Evolutionary conservation across 1,139 yeast genomes (phyloP).

Genomic region (Suhomyces terraborum): DNA sequence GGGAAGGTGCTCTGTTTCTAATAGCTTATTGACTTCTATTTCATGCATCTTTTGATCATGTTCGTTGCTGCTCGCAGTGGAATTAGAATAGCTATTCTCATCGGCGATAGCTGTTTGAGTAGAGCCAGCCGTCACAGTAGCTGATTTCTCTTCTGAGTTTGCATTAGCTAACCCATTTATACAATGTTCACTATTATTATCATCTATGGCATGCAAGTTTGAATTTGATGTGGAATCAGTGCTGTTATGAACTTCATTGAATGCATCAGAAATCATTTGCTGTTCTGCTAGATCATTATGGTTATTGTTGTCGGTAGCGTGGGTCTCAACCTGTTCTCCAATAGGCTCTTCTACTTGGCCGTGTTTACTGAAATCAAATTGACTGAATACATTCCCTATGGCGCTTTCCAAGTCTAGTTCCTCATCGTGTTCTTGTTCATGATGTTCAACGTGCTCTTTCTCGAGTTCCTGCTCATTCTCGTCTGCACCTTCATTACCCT

Average conservation of each 20-base stretch:
- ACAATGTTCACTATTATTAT: neutral
- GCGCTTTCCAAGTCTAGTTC: constrained; percentile 33
- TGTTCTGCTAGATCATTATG: neutral
- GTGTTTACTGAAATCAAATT: constrained; percentile 24
- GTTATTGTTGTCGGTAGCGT: neutral
- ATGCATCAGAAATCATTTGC: neutral
- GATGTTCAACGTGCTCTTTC: neutral
- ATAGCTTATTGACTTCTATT: too few relatives aligned
- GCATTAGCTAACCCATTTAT: neutral
- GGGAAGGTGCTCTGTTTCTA: too few relatives aligned
- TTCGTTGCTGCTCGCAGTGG: too few relatives aligned
- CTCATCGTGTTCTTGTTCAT: constrained; percentile 5
- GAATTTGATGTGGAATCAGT: neutral
- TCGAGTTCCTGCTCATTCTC: neutral
- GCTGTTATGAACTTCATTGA: neutral
- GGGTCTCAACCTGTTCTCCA: too few relatives aligned
- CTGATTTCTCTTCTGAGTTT: neutral
- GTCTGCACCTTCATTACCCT: too few relatives aligned
- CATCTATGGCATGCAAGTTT: neutral
- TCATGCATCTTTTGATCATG: too few relatives aligned
- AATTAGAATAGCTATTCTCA: too few relatives aligned
- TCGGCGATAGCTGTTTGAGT: too few relatives aligned
- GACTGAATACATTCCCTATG: constrained; percentile 42
- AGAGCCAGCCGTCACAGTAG: too few relatives aligned
- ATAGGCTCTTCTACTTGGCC: constrained; percentile 4